Percentiles rank a stretch among this genome's conserved stretches.
Evolutionary conservation across 331 rosid genomes (phyloP).

Genomic region (Cydonia oblonga): DNA sequence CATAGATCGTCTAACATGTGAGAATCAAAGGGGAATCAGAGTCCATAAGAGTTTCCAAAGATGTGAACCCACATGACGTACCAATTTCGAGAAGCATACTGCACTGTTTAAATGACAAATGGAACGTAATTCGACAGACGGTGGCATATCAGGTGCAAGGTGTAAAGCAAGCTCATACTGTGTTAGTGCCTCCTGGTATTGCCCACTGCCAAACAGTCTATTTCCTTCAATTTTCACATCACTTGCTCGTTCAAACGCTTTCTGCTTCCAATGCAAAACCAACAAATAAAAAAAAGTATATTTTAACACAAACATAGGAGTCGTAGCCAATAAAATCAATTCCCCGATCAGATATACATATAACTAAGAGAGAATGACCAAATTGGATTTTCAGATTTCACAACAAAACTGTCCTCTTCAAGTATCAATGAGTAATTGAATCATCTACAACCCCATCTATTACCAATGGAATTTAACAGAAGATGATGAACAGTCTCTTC

Average conservation of each 20-base stretch:
- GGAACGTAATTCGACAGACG: conserved; percentile 62
- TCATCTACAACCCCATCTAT: not conserved
- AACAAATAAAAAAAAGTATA: not conserved
- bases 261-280: conserved; percentile 26
- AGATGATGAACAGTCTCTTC: no score
- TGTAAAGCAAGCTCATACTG: conserved; percentile 66
- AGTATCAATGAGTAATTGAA: no score
- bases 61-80: conserved; percentile 13
- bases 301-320: no score
- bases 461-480: no score
- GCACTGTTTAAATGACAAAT: conserved; percentile 71
- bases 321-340: no score
- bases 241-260: conserved; percentile 62
- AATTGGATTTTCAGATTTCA: no score
- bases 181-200: conserved; percentile 64
- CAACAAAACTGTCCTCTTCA: no score
- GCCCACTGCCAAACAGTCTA: conserved; percentile 46
- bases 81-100: conserved; percentile 66
- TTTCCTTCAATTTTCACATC: conserved; percentile 76
- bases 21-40: not conserved
- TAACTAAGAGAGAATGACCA: no score
- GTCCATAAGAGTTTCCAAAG: not conserved
- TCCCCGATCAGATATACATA: not conserved
- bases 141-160: conserved; percentile 52
- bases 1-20: not conserved